Percentiles rank a stretch among this genome's conserved stretches.
phyloP scores from a whole-genome alignment of 345 rosid species.

The Fremontodendron californicum region DNA sequence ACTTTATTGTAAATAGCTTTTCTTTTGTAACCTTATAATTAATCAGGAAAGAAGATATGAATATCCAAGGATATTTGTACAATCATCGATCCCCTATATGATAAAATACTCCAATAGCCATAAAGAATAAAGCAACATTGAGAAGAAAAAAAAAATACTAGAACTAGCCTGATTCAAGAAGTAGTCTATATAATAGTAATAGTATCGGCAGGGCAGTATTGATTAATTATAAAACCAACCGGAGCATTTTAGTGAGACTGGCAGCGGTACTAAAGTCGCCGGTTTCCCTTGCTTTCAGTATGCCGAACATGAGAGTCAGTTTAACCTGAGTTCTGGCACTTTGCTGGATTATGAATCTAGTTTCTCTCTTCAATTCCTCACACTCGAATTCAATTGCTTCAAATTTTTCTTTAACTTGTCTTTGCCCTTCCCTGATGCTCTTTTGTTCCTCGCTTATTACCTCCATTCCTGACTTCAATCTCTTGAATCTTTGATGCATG shows the following conservation, averaged over 20 bases:
- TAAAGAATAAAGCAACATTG: no score
- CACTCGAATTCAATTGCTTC: background rate
- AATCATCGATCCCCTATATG: no score
- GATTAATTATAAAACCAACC: background rate
- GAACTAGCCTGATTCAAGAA: no score
- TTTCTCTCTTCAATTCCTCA: background rate
- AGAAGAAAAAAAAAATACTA: no score
- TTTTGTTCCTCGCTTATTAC: background rate
- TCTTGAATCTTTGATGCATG: background rate
- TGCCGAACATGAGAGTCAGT: background rate
- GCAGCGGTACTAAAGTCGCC: background rate
- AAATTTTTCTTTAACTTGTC: slow-evolving; percentile 1
- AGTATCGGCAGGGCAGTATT: no score
- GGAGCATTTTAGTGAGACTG: background rate
- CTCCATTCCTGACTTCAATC: background rate
- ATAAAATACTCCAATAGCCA: no score
- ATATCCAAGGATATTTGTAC: no score
- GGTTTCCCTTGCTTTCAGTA: background rate
- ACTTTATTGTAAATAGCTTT: background rate
- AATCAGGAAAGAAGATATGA: no score
- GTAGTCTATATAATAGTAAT: no score
- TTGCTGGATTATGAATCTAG: background rate
- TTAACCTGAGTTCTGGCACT: background rate
- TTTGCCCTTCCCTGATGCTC: slow-evolving; percentile 3
- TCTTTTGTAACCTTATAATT: background rate